Percentiles rank a stretch among this genome's conserved stretches.
Conservation (phyloP, 148 eudicot species). For the Heliosperma pusillum region DNA sequence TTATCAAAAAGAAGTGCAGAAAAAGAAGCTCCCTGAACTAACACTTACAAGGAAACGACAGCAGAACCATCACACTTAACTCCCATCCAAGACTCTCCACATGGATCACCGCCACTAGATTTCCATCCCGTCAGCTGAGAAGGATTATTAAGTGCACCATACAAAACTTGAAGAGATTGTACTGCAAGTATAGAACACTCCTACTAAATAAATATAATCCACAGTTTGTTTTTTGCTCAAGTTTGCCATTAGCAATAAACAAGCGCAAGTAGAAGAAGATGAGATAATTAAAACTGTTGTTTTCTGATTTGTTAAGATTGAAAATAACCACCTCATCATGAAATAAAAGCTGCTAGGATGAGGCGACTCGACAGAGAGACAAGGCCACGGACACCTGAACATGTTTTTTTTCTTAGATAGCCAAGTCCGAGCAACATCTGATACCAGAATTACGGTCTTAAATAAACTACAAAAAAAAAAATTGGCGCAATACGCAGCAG, state of each 20-base stretch:
- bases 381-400: neutral
- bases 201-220: neutral
- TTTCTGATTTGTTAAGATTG: neutral
- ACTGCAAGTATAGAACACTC: conserved; percentile 40
- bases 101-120: conserved; percentile 81
- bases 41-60: conserved; percentile 74
- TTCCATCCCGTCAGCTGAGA: conserved; percentile 82
- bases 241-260: neutral
- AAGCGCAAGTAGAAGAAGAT: no score
- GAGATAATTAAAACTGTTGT: neutral
- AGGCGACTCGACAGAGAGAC: neutral
- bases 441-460: neutral
- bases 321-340: neutral
- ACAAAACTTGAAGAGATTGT: conserved; percentile 79
- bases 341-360: neutral
- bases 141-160: conserved; percentile 71
- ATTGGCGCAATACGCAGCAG: conserved; percentile 6
- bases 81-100: conserved; percentile 96
- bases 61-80: conserved; percentile 78
- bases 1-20: neutral
- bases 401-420: neutral
- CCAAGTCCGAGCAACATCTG: neutral
- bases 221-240: neutral
- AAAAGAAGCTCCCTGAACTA: conserved; percentile 1
- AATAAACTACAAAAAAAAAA: neutral